These are phyloP conservation scores for Didymella arachidicola DNA, from an alignment of 2,329 filamentous ascomycete genomes.

Conservation along the genomic window DNA sequence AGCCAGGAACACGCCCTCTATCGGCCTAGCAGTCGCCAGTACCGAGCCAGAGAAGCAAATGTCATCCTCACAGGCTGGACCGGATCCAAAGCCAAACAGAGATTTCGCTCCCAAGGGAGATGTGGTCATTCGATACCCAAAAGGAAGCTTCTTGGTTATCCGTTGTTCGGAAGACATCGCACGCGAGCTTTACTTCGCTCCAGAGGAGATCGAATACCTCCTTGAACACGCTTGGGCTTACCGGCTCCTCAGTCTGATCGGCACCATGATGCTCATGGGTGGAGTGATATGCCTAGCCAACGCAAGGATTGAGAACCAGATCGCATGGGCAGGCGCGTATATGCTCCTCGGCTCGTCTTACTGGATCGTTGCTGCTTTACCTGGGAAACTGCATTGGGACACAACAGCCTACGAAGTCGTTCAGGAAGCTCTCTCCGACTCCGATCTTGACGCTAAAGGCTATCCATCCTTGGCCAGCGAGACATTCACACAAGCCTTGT, in stretches of 20 bases:
- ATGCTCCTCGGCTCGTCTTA: conserved; percentile 60
- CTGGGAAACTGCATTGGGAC: conserved; percentile 58
- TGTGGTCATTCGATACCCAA: conserved; percentile 60
- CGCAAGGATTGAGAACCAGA: conserved; percentile 56
- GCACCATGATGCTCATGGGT: conserved; percentile 61
- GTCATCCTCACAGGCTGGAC: too few relatives aligned
- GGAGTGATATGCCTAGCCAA: conserved; percentile 62
- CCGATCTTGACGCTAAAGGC: conserved; percentile 11
- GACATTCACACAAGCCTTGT: conserved; percentile 58
- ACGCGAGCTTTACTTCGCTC: conserved; percentile 61
- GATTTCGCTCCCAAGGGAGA: conserved; percentile 43
- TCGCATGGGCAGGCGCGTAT: conserved; percentile 59
- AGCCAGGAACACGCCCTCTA: too few relatives aligned
- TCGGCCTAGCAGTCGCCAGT: too few relatives aligned
- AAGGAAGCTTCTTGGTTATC: conserved; percentile 60
- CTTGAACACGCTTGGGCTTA: conserved; percentile 53
- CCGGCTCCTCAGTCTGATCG: conserved; percentile 58
- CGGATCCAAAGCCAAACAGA: too few relatives aligned
- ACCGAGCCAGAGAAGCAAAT: conserved; percentile 10
- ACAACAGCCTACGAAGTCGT: conserved; percentile 54
- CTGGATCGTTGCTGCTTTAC: conserved; percentile 61
- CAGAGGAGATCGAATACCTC: conserved; percentile 58
- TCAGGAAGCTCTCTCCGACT: conserved; percentile 47
- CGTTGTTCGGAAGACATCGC: conserved; percentile 60
- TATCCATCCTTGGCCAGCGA: conserved; percentile 38